Evolutionary conservation across 164 flowering plant species (phyloP), one percentile per base, ranked within the genome.

Genomic region (Pachysandra terminalis): DNA sequence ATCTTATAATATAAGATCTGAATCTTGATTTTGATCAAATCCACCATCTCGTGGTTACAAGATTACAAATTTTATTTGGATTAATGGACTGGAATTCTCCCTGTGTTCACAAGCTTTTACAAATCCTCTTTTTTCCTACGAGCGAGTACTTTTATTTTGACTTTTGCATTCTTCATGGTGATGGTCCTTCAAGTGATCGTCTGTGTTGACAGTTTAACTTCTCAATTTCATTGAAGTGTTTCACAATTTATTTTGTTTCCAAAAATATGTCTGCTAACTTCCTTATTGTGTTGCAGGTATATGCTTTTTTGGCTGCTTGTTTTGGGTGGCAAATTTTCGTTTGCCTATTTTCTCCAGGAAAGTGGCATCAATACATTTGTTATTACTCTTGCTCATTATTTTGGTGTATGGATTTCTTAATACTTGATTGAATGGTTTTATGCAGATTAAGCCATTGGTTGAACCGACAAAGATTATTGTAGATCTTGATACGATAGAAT

Each of bases 261-360:
- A 45, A 32, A 32, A 32, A 15, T 45, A 45, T 15, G 17, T 5
- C 2, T 45, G 51, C 51, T 15, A 45, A 40, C 48, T 13, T 68
- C 61, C 24, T 59, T 58, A 5, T n/a, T n/a, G 15, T 59, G 17
- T 26, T 80, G 78, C 87, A 95, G 99, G 84, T 96, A 96, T 74
- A 77, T 81, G 85, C 69, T 93, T 26, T 96, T 91, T 72, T 96
- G 99, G 99, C 79, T 91, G 56, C 70, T 89, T 59, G 87, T 96
- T 24, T 73, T 96, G 72, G 80, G 89, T 56, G 80, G 73, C 63
- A 96, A 96, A 65, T 96, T 93, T 79, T 59, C 89, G 21, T 93
- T 96, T 80, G 95, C 97, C 41, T 96, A 90, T 74, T 93, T 91
- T 81, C 87, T 96, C 52, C 91, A 71, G 97, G 99, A 74, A 82